Conservation (phyloP, 345 rosid species). For the Arabidopsis suecica region DNA sequence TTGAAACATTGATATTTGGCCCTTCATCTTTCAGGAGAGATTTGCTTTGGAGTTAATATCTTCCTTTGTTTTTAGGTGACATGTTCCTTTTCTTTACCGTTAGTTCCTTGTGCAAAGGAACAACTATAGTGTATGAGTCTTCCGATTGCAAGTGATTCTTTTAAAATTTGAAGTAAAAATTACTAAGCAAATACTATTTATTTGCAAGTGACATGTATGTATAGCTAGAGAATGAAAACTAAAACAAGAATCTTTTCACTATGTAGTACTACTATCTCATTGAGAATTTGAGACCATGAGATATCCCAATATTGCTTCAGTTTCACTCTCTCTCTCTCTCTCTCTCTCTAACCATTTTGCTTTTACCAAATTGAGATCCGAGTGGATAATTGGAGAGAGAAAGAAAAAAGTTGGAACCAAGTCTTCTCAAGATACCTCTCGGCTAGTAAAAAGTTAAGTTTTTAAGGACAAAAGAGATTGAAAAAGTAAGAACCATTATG, state of each 20-base stretch:
- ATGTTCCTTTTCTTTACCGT: too few relatives aligned
- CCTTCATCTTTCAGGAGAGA: neutral
- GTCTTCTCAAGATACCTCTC: constrained; percentile 47
- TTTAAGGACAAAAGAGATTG: constrained; percentile 31
- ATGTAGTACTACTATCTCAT: constrained; percentile 3
- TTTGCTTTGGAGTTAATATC: too few relatives aligned
- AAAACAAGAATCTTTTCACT: constrained; percentile 3
- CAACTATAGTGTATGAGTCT: too few relatives aligned
- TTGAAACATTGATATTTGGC: neutral
- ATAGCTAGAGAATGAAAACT: too few relatives aligned
- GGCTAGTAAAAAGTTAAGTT: constrained; percentile 37
- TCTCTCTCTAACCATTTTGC: constrained; percentile 28
- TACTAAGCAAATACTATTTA: too few relatives aligned
- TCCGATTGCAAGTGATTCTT: too few relatives aligned
- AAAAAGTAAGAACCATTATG: constrained; percentile 42
- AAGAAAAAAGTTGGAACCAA: constrained; percentile 31
- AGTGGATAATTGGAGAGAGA: constrained; percentile 41
- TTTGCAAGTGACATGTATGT: neutral
- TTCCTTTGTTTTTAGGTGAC: too few relatives aligned
- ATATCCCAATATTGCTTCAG: constrained; percentile 30
- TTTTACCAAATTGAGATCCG: constrained; percentile 37
- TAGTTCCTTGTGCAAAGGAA: too few relatives aligned
- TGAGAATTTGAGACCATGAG: constrained; percentile 25
- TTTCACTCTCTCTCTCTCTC: constrained; percentile 31
- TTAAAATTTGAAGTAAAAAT: too few relatives aligned